These are phyloP conservation scores for Xerocomus alliaceus DNA, from an alignment of 1,284 basidiomycete genomes.

Conservation along the genomic window DNA sequence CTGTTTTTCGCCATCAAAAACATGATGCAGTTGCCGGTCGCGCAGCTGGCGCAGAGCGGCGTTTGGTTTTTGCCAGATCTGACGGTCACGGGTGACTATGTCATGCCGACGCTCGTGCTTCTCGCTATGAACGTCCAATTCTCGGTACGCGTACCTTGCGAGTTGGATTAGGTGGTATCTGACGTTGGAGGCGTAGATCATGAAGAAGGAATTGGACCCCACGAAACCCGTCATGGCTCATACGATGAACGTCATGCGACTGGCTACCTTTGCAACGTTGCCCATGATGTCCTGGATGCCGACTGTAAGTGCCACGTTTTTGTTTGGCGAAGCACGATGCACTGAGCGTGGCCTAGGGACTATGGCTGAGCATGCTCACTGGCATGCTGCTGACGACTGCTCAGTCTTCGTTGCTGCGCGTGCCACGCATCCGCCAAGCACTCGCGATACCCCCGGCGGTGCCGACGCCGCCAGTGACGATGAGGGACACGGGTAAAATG, in stretches of 20 bases:
- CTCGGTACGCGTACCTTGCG: slow-evolving; percentile 52
- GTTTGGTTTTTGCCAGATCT: slow-evolving; percentile 80
- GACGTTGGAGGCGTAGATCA: slow-evolving; percentile 48
- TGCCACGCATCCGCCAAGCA: slow-evolving; percentile 35
- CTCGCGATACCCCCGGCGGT: slow-evolving; percentile 27
- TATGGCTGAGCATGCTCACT: slow-evolving; percentile 40
- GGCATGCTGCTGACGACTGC: slow-evolving; percentile 29
- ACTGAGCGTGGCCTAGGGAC: slow-evolving; percentile 24
- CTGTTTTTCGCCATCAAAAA: slow-evolving; percentile 86
- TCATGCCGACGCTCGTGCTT: slow-evolving; percentile 74
- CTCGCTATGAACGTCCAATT: slow-evolving; percentile 77
- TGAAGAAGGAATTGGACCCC: slow-evolving; percentile 64
- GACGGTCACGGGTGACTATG: slow-evolving; percentile 80
- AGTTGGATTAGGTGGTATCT: slow-evolving; percentile 5
- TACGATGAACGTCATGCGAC: slow-evolving; percentile 75
- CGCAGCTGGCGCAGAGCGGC: slow-evolving; percentile 81
- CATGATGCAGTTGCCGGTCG: slow-evolving; percentile 75
- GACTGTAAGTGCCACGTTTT: slow-evolving; percentile 49
- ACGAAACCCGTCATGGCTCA: slow-evolving; percentile 65
- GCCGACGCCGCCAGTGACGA: slow-evolving; percentile 30
- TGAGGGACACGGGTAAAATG: slow-evolving; percentile 35
- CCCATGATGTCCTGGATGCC: slow-evolving; percentile 68
- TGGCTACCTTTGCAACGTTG: slow-evolving; percentile 64
- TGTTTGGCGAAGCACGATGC: background rate
- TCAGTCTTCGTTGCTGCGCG: slow-evolving; percentile 33